These are phyloP conservation scores for Trypanosoma avium DNA, from an alignment of 208 protist genomes.

Conservation along the genomic window DNA sequence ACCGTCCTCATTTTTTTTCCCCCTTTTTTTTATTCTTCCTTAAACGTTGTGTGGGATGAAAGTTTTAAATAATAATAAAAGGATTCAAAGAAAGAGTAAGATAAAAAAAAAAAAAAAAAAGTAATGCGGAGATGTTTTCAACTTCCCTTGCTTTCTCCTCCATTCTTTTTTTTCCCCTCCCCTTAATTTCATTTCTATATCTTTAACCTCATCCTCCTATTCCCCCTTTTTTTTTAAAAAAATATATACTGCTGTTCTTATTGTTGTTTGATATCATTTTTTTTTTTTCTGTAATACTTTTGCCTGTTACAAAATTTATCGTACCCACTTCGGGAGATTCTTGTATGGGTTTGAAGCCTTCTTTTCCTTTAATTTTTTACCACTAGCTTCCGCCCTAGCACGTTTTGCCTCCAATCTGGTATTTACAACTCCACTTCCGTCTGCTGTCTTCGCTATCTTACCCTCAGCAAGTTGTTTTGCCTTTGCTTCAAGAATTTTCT, in stretches of 20 bases:
- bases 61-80: constrained; percentile 19
- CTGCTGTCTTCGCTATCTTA: constrained; percentile 45
- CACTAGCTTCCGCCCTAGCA: constrained; percentile 42
- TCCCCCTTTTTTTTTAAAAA: constrained; percentile 28
- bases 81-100: too few relatives aligned
- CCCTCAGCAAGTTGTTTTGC: constrained; percentile 75
- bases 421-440: constrained; percentile 70
- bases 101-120: too few relatives aligned
- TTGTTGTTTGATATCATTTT: background rate
- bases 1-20: too few relatives aligned
- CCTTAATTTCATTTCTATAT: constrained; percentile 20
- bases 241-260: too few relatives aligned
- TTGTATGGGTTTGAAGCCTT: constrained; percentile 85
- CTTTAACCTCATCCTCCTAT: too few relatives aligned
- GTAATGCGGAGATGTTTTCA: too few relatives aligned
- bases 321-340: constrained; percentile 88
- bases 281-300: background rate
- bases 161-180: background rate
- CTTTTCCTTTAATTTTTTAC: constrained; percentile 51
- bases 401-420: constrained; percentile 47
- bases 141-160: background rate
- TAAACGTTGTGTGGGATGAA: too few relatives aligned
- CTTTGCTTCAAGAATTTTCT: constrained; percentile 62
- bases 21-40: too few relatives aligned
- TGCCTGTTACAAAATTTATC: constrained; percentile 31